Conservation (phyloP, 2,329 filamentous ascomycete genomes). For the Claviceps purpurea region DNA sequence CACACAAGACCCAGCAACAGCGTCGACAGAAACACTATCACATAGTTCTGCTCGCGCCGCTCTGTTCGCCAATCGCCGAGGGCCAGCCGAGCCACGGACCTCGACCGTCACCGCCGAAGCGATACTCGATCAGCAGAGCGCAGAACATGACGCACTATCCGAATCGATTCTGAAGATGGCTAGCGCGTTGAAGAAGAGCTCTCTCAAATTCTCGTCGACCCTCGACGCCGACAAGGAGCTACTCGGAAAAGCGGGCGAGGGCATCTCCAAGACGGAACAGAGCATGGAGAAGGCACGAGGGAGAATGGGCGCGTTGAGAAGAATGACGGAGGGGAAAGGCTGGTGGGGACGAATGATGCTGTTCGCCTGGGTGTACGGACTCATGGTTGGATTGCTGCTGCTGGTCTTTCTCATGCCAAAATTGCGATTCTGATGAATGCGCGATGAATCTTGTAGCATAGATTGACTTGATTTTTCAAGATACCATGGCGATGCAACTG, state of each 20-base stretch:
- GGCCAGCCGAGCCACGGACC: conserved; percentile 21
- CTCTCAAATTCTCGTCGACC: conserved; percentile 55
- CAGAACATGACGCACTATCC: conserved; percentile 73
- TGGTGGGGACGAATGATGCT: conserved; percentile 77
- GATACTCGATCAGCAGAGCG: conserved; percentile 61
- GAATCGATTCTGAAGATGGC: conserved; percentile 73
- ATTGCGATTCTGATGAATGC: conserved; percentile 46
- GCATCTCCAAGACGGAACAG: conserved; percentile 62
- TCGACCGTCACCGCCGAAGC: conserved; percentile 50
- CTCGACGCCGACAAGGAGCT: conserved; percentile 62
- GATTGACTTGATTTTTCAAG: neutral
- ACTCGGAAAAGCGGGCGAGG: conserved; percentile 55
- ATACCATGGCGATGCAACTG: neutral
- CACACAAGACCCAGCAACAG: conserved; percentile 2
- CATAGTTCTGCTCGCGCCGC: conserved; percentile 27
- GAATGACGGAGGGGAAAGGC: conserved; percentile 77
- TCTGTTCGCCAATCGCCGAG: conserved; percentile 29
- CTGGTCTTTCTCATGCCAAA: conserved; percentile 82
- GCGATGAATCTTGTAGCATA: neutral
- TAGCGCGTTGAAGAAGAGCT: conserved; percentile 60
- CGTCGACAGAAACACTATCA: conserved; percentile 10
- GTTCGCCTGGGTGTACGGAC: conserved; percentile 68
- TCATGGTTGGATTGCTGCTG: conserved; percentile 67
- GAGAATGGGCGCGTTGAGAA: conserved; percentile 62
- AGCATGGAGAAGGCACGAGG: conserved; percentile 65